Evolutionary conservation across 139 green algal species (phyloP).

Genomic region (Chlamydomonas sphaeroides): DNA sequence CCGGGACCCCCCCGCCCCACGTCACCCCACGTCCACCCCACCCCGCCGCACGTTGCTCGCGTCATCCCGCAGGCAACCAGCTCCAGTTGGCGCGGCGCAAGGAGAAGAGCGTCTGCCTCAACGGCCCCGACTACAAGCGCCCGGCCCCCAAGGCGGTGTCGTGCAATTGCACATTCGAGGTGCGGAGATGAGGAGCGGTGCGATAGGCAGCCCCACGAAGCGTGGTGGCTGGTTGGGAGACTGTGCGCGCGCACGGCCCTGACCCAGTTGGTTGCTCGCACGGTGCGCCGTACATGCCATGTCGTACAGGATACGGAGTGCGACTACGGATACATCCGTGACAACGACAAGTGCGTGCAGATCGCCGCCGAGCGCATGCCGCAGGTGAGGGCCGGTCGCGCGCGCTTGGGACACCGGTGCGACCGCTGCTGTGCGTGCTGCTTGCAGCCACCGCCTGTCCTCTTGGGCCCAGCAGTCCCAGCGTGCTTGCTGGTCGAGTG

Average conservation of each 20-base stretch:
- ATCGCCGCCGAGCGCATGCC: constrained; percentile 14
- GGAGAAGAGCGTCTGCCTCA: constrained; percentile 69
- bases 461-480: too few species aligned
- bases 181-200: constrained; percentile 48
- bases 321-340: constrained; percentile 70
- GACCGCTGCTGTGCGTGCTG: too few species aligned
- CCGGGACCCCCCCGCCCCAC: neutral
- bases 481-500: too few species aligned
- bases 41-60: too few species aligned
- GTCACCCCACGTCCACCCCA: neutral
- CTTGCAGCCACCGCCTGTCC: too few species aligned
- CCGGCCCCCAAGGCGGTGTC: neutral
- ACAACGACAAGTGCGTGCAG: constrained; percentile 24
- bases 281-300: too few species aligned
- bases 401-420: too few species aligned
- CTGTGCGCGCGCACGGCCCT: too few species aligned
- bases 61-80: constrained; percentile 54
- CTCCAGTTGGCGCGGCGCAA: constrained; percentile 60
- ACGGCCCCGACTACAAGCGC: constrained; percentile 65
- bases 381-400: neutral
- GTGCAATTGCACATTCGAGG: constrained; percentile 53
- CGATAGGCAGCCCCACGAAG: too few species aligned
- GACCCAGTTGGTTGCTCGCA: too few species aligned
- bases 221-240: too few species aligned
- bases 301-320: constrained; percentile 77